These are phyloP conservation scores for Aspergillus ibericus DNA, from an alignment of 2,329 filamentous ascomycete species.

Conservation along the genomic window DNA sequence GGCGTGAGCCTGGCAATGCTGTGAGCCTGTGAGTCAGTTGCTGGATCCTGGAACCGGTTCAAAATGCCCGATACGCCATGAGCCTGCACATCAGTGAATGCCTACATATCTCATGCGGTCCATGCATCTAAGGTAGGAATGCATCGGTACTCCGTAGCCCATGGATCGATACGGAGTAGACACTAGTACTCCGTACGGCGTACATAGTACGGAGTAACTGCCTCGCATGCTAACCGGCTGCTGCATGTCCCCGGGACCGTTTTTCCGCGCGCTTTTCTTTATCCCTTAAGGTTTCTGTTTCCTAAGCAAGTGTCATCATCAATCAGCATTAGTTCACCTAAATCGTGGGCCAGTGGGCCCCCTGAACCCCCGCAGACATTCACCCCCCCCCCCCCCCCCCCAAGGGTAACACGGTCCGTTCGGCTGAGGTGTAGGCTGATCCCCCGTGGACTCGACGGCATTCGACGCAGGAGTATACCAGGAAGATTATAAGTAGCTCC, in stretches of 20 bases:
- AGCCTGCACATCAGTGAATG: not conserved
- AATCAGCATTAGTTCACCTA: not conserved
- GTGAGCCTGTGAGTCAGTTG: not conserved
- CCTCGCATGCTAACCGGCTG: constrained; percentile 5
- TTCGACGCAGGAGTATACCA: not conserved
- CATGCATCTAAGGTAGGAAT: not conserved
- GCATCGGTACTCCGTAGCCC: not conserved
- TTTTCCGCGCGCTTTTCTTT: constrained; percentile 8
- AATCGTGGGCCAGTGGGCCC: constrained; percentile 1
- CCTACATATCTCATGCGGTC: not conserved
- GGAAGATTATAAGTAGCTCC: not conserved
- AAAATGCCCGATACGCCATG: not conserved
- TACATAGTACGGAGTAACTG: no score
- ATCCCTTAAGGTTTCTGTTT: not conserved
- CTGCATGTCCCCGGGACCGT: constrained; percentile 1
- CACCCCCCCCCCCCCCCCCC: constrained; percentile 9
- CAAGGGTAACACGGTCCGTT: constrained; percentile 8
- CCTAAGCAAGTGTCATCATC: not conserved
- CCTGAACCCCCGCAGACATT: constrained; percentile 11
- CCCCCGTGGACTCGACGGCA: not conserved
- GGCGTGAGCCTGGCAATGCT: constrained; percentile 15
- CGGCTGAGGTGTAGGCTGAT: constrained; percentile 8
- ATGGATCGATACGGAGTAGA: not conserved
- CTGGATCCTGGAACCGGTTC: not conserved
- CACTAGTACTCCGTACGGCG: no score